Conservation (phyloP, 2,329 filamentous ascomycete genomes). For the Volutella citrinella region DNA sequence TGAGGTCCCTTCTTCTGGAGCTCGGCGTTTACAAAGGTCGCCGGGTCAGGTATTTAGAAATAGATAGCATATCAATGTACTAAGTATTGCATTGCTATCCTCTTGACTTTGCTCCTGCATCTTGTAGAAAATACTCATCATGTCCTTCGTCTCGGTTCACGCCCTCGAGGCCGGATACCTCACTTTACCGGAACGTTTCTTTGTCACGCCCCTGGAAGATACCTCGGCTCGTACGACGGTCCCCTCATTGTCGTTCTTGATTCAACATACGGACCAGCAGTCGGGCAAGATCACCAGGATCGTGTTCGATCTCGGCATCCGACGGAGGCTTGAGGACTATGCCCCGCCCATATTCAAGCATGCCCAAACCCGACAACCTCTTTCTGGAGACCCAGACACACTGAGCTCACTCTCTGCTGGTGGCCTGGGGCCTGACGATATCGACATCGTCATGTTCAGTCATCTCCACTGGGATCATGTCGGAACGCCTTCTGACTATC, state of each 20-base stretch:
- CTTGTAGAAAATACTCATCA: too few relatives aligned
- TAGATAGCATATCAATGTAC: too few relatives aligned
- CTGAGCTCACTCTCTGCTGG: conserved; percentile 1
- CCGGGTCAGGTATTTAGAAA: too few relatives aligned
- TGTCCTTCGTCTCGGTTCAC: conserved; percentile 7
- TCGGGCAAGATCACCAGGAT: conserved; percentile 1
- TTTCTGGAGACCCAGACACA: conserved; percentile 2
- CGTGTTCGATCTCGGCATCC: conserved; percentile 10
- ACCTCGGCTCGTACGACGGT: conserved; percentile 2
- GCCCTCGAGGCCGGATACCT: conserved; percentile 7
- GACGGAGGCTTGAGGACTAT: conserved; percentile 4
- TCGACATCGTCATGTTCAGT: conserved; percentile 10
- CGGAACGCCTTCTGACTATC: conserved; percentile 9
- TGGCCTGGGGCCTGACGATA: conserved; percentile 2
- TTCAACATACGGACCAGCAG: conserved; percentile 2
- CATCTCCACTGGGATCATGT: conserved; percentile 14
- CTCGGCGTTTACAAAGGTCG: too few relatives aligned
- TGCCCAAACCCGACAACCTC: conserved; percentile 5
- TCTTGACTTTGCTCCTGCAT: too few relatives aligned
- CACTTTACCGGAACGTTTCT: conserved; percentile 9
- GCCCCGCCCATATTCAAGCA: conserved; percentile 4
- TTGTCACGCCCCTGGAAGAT: conserved; percentile 4
- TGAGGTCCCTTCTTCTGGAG: too few relatives aligned
- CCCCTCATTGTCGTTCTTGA: conserved; percentile 9
- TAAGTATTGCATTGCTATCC: too few relatives aligned